A percentile compares a stretch with the other conserved stretches of the same genome.
These are phyloP conservation scores for Erythrobasidium hasegawianum DNA, from an alignment of 1,284 basidiomycete species.

Conservation along the genomic window DNA sequence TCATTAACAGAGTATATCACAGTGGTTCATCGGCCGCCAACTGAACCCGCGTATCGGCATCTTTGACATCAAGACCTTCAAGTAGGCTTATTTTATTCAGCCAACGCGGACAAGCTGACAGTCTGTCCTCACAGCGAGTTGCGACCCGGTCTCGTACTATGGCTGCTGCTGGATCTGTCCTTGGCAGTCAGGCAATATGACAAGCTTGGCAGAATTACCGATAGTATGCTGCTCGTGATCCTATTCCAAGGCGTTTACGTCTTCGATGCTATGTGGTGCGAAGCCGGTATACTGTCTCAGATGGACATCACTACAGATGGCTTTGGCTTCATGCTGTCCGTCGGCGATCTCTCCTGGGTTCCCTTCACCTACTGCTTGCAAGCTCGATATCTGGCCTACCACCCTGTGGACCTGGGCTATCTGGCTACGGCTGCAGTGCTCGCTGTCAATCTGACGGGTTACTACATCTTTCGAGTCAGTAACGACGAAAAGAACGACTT, in stretches of 20 bases:
- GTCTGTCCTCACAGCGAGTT: constrained; percentile 61
- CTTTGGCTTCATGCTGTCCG: constrained; percentile 96
- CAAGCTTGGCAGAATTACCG: constrained; percentile 68
- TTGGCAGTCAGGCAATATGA: constrained; percentile 87
- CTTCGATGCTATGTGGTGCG: constrained; percentile 78
- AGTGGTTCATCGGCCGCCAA: constrained; percentile 97
- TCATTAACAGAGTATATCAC: constrained; percentile 12
- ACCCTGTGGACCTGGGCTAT: constrained; percentile 71
- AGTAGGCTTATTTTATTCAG: constrained; percentile 35
- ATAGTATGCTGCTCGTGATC: constrained; percentile 87
- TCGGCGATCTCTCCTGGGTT: constrained; percentile 91
- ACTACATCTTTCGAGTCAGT: constrained; percentile 82
- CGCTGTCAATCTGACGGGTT: constrained; percentile 68
- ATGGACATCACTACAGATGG: constrained; percentile 99
- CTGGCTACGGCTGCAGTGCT: constrained; percentile 62
- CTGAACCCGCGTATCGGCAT: constrained; percentile 81
- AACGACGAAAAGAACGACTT: constrained; percentile 97
- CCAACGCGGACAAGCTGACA: not conserved
- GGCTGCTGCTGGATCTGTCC: constrained; percentile 85
- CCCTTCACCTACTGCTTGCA: constrained; percentile 93
- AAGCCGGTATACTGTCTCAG: constrained; percentile 72
- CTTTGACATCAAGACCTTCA: constrained; percentile 97
- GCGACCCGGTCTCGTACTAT: constrained; percentile 91
- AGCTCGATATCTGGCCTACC: constrained; percentile 88
- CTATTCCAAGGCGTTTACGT: constrained; percentile 86